Evolutionary conservation across 139 green algal genomes (phyloP).

Genomic region (Asterochloris erici): DNA sequence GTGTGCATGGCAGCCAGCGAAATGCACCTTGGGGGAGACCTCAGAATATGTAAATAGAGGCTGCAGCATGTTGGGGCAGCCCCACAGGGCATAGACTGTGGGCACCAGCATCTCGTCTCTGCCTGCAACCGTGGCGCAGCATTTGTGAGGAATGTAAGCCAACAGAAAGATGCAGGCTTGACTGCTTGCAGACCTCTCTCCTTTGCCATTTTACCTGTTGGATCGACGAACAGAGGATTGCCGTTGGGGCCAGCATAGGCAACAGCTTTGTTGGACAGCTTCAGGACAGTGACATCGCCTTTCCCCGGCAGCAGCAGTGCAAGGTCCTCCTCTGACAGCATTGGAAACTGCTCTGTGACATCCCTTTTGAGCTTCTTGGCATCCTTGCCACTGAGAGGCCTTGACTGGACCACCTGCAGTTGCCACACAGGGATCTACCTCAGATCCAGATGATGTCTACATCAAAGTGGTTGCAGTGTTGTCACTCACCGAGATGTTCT

Average conservation of each 20-base stretch:
- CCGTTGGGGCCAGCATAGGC: not conserved
- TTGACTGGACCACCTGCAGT: not conserved
- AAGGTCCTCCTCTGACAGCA: slow-evolving; percentile 2
- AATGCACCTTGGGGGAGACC: slow-evolving; percentile 27
- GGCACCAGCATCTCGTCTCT: slow-evolving; percentile 21
- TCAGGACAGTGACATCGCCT: not conserved
- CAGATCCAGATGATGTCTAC: not conserved
- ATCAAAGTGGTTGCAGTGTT: too few species aligned
- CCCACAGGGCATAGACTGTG: slow-evolving; percentile 30
- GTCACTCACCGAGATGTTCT: too few species aligned
- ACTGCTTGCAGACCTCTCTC: not conserved
- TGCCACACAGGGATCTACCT: not conserved
- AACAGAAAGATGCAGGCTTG: not conserved
- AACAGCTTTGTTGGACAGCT: slow-evolving; percentile 2
- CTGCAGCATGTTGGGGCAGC: slow-evolving; percentile 1
- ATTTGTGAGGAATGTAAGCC: not conserved
- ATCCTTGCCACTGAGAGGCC: slow-evolving; percentile 4
- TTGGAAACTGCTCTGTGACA: not conserved
- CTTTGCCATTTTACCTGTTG: not conserved
- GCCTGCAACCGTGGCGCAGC: not conserved
- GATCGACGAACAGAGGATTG: slow-evolving; percentile 32
- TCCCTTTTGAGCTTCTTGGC: slow-evolving; percentile 11
- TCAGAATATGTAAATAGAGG: slow-evolving; percentile 26
- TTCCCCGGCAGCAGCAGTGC: not conserved
- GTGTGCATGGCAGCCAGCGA: not conserved